Conservation (phyloP, 352 stramenopile genomes). For the Pythium brassicae region DNA sequence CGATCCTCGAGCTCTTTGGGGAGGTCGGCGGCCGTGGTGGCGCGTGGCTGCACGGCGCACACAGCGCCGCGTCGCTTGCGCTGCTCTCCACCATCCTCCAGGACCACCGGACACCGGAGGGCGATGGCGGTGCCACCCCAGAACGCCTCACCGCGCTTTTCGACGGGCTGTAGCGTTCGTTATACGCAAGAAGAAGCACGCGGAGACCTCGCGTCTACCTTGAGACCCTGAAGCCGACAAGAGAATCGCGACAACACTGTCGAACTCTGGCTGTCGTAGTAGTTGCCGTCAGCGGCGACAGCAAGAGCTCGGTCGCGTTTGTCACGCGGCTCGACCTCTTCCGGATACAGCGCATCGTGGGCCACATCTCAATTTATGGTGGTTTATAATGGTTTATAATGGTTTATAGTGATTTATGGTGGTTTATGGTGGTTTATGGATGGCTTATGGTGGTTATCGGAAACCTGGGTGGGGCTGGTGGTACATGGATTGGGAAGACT, state of each 20-base stretch:
- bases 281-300: no score
- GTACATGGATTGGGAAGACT: not conserved
- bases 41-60: conserved; percentile 30
- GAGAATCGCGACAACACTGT: no score
- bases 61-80: conserved; percentile 29
- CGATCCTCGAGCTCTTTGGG: conserved; percentile 86
- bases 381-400: no score
- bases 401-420: not conserved
- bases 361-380: no score
- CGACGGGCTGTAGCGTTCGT: no score
- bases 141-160: conserved; percentile 8
- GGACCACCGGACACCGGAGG: conserved; percentile 20
- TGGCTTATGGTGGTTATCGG: no score
- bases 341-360: conserved; percentile 69
- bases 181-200: no score
- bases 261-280: no score
- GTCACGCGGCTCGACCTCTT: conserved; percentile 60
- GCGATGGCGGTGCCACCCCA: not conserved
- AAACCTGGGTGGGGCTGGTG: not conserved
- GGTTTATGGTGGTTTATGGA: not conserved
- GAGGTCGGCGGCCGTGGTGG: conserved; percentile 36
- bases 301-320: conserved; percentile 55
- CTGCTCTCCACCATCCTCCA: conserved; percentile 55
- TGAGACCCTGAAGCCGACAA: no score
- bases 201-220: no score